These are phyloP conservation scores for Purshia tridentata DNA, from an alignment of 306 rosid species.

Conservation along the genomic window DNA sequence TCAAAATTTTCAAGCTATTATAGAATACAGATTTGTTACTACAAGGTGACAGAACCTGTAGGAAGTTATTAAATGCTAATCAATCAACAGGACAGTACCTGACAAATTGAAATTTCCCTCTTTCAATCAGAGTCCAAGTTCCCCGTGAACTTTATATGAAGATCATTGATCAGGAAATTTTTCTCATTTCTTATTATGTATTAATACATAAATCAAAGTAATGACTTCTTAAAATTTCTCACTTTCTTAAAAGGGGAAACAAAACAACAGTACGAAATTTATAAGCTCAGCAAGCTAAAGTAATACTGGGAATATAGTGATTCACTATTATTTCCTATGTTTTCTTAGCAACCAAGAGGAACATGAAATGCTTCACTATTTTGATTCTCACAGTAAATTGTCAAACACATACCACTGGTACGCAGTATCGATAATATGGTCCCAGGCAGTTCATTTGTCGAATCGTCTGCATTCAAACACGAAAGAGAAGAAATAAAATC, in stretches of 20 bases:
- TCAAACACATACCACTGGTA: slow-evolving; percentile 46
- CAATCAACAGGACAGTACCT: neutral
- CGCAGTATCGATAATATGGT: slow-evolving; percentile 43
- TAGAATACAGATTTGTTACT: neutral
- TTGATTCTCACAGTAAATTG: slow-evolving; percentile 16
- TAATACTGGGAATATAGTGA: neutral
- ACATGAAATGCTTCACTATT: neutral
- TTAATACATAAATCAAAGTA: neutral
- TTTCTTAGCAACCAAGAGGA: neutral
- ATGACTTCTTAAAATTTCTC: neutral
- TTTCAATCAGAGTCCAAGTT: neutral
- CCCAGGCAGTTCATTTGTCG: slow-evolving; percentile 20
- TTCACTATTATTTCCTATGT: neutral
- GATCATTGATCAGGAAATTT: neutral
- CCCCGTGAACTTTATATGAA: too few species aligned
- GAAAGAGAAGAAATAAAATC: neutral
- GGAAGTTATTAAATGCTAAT: neutral
- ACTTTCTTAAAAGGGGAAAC: neutral
- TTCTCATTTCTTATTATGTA: neutral
- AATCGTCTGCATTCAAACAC: slow-evolving; percentile 55
- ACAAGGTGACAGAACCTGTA: neutral
- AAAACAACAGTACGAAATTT: neutral
- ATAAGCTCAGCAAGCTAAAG: neutral
- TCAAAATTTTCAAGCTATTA: neutral
- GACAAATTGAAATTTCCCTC: neutral